Evolutionary conservation across 257 asterid genomes (phyloP), one percentile per base, ranked within the genome.

Genomic region (Lithospermum erythrorhizon): DNA sequence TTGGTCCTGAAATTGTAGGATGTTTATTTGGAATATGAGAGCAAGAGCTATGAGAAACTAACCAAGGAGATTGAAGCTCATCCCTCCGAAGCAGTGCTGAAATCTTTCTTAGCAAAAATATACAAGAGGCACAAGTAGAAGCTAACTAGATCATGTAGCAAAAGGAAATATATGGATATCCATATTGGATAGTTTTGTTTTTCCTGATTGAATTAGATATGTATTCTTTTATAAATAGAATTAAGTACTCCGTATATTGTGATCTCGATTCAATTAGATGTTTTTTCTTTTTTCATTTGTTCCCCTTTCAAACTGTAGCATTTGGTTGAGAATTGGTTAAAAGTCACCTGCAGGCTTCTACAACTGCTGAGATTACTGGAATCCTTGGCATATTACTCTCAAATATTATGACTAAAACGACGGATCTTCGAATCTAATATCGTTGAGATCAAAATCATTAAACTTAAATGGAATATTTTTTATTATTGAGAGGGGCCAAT

Each of bases 71-170:
- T 77, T 27, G 72, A 67, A 23, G 68, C 72, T 53, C 82, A 70
- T 37, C 74, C 82, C n/a, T 58, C 72, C 47, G 45, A 41, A 58
- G 77, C 77, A 16, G 76, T 67, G 17, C 25, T 70, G 53, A 73
- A 64, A 53, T 77, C 75, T 13, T 70, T 70, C 66, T 66, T 70
- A 54, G 70, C 72, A 27, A 77, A 77, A 73, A 77, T 73, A 21
- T 77, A 73, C 64, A 62, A 73, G 79, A 77, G 82, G 68, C 68
- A 60, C 22, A 77, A 77, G 60, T 77, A 67, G 59, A 13, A 23
- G 32, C 59, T 23, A 27, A 27, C 30, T 27, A 27, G 30, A 27
- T 3, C 6, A 27, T 27, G 30, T 27, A 27, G 6, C 30, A 27
- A 27, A 27, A 27, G 3, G 30, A 27, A 27, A 27, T 27, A 27